Percentiles rank a stretch among this genome's conserved stretches.
Evolutionary conservation across 495 filamentous ascomycete genomes (phyloP).

Genomic region (Annulohypoxylon nitens): DNA sequence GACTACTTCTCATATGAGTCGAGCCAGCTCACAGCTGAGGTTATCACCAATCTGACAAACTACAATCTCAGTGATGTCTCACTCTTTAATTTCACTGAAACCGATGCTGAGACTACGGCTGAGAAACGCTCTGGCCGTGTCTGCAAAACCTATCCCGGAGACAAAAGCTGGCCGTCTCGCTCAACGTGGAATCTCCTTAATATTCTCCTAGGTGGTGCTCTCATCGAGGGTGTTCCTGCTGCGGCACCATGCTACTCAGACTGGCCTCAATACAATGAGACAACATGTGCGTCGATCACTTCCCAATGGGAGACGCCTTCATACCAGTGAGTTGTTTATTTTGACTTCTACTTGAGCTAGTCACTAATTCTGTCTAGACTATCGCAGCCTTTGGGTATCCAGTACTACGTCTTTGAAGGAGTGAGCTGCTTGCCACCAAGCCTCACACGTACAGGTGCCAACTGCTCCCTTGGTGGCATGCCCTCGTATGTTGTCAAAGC

Average conservation of each 20-base stretch:
- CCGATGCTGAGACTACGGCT: constrained; percentile 5
- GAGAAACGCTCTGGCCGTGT: constrained; percentile 15
- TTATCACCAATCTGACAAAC: constrained; percentile 52
- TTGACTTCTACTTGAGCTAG: not conserved
- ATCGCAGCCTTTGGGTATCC: constrained; percentile 37
- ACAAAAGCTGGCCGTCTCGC: constrained; percentile 58
- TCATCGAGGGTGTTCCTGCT: constrained; percentile 66
- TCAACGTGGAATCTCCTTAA: constrained; percentile 62
- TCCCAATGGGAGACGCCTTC: constrained; percentile 44
- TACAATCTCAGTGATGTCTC: constrained; percentile 41
- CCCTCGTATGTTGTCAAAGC: constrained; percentile 62
- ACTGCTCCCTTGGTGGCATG: constrained; percentile 66
- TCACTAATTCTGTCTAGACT: constrained; percentile 23
- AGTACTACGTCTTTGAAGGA: constrained; percentile 40
- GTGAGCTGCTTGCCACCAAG: constrained; percentile 41
- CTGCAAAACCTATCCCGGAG: constrained; percentile 67
- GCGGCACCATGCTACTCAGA: constrained; percentile 65
- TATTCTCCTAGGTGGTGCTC: constrained; percentile 57
- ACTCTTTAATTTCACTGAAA: constrained; percentile 39
- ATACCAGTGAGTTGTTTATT: constrained; percentile 26
- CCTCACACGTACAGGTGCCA: constrained; percentile 40
- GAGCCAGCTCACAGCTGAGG: constrained; percentile 55
- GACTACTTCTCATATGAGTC: constrained; percentile 54
- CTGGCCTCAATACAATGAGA: constrained; percentile 60
- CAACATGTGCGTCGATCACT: constrained; percentile 56